Conservation (phyloP, 345 rosid genomes). For the Linum tenue region DNA sequence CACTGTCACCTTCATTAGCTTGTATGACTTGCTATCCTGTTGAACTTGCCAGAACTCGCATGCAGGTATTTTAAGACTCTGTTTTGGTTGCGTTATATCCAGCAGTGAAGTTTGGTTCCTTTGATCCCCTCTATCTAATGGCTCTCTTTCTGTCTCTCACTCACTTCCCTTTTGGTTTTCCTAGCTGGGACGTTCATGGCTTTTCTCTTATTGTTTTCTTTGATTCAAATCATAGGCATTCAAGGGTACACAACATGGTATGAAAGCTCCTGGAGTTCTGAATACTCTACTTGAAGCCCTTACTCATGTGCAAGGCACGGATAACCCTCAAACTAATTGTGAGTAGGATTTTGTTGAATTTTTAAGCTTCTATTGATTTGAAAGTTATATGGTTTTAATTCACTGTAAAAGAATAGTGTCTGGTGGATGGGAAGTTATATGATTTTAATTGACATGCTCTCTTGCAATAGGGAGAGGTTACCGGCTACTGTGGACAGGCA, state of each 20-base stretch:
- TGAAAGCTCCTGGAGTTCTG: constrained; percentile 70
- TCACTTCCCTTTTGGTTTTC: neutral
- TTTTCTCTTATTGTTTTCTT: neutral
- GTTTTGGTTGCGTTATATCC: too few relatives aligned
- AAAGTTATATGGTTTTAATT: neutral
- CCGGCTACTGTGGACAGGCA: constrained; percentile 98
- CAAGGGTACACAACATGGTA: constrained; percentile 47
- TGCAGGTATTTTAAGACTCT: constrained; percentile 52
- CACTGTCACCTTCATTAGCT: constrained; percentile 84
- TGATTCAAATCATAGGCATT: constrained; percentile 45
- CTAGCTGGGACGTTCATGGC: neutral
- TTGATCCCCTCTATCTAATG: too few relatives aligned
- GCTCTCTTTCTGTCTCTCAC: neutral
- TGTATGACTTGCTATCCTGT: constrained; percentile 88
- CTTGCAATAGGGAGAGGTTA: constrained; percentile 47
- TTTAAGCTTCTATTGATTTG: neutral
- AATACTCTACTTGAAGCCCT: constrained; percentile 60
- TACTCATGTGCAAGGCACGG: constrained; percentile 51
- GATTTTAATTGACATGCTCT: neutral
- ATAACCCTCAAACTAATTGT: constrained; percentile 39
- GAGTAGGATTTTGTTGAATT: constrained; percentile 26
- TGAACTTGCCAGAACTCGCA: constrained; percentile 95
- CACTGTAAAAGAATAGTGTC: neutral
- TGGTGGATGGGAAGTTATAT: neutral
- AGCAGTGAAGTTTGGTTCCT: neutral